A percentile compares a stretch with the other conserved stretches of the same genome.
phyloP scores from a whole-genome alignment of 257 asterid species.

The Rhazya stricta region DNA sequence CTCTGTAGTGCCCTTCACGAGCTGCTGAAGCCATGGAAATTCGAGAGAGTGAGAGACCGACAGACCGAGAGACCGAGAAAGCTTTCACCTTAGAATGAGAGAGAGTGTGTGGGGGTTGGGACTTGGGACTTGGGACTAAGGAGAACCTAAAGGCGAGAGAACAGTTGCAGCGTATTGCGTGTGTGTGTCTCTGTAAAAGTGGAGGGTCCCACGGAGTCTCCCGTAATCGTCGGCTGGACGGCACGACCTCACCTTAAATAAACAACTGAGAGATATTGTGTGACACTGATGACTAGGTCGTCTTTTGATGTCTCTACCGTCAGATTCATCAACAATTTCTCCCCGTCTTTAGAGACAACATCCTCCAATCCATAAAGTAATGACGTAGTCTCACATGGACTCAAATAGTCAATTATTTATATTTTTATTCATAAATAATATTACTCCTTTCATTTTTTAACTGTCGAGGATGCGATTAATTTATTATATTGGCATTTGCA shows the following conservation, averaged over 20 bases:
- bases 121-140: not conserved
- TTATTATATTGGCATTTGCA: too few relatives aligned
- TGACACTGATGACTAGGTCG: slow-evolving; percentile 22
- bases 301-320: slow-evolving; percentile 24
- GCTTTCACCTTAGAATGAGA: not conserved
- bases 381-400: too few relatives aligned
- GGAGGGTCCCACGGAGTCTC: slow-evolving; percentile 61
- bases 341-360: too few relatives aligned
- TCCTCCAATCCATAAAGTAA: too few relatives aligned
- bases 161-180: slow-evolving; percentile 17
- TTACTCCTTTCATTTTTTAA: too few relatives aligned
- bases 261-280: slow-evolving; percentile 17
- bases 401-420: too few relatives aligned
- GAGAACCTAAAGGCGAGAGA: not conserved
- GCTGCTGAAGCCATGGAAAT: slow-evolving; percentile 60
- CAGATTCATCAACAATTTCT: not conserved
- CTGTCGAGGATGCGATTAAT: too few relatives aligned
- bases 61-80: not conserved
- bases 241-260: slow-evolving; percentile 58
- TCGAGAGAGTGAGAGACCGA: not conserved
- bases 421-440: too few relatives aligned
- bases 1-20: slow-evolving; percentile 91
- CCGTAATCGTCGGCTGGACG: slow-evolving; percentile 99
- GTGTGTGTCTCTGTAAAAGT: slow-evolving; percentile 27
- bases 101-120: not conserved